Conservation (phyloP, 164 flowering plant species). For the Houttuynia cordata region DNA sequence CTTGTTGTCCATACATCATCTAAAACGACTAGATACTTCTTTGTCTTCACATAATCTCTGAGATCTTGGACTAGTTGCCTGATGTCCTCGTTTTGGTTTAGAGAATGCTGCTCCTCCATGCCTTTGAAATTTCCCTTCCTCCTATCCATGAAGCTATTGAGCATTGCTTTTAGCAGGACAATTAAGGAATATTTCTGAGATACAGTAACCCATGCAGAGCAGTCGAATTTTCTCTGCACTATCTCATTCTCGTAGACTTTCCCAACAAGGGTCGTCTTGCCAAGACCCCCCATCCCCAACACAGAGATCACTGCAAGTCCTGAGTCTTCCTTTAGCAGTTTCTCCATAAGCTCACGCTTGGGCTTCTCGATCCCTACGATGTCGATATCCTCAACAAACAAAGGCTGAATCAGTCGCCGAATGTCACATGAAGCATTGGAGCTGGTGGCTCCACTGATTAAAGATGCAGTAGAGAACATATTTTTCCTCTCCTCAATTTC, state of each 20-base stretch:
- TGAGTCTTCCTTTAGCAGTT: neutral
- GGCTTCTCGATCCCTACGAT: neutral
- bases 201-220: neutral
- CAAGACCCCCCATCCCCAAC: neutral
- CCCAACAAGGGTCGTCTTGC: neutral
- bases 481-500: neutral
- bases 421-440: neutral
- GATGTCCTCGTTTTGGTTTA: neutral
- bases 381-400: neutral
- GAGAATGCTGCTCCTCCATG: neutral
- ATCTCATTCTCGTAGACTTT: neutral
- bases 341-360: neutral
- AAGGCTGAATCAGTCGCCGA: neutral
- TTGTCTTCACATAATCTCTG: neutral
- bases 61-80: neutral
- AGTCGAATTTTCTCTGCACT: neutral
- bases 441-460: neutral
- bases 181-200: neutral
- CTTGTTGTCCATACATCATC: neutral
- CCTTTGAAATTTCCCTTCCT: neutral
- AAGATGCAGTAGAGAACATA: neutral
- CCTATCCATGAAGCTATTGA: neutral
- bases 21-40: neutral
- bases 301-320: neutral
- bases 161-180: neutral